These are phyloP conservation scores for Zygoascus ofunaensis DNA, from an alignment of 805 yeast species.

Conservation along the genomic window DNA sequence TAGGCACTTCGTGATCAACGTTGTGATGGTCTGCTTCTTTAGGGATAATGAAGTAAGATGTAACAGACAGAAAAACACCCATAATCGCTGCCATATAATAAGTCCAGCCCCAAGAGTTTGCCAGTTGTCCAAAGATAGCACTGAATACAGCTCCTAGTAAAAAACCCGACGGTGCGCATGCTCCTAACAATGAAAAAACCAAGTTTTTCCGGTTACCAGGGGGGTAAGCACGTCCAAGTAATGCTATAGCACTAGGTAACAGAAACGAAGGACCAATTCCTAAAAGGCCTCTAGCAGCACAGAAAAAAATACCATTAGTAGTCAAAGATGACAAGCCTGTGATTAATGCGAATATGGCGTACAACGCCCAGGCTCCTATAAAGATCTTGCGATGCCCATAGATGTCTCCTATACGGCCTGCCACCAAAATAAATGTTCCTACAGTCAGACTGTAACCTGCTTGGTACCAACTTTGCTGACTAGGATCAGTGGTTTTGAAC, in stretches of 20 bases:
- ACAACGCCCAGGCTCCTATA: constrained; percentile 47
- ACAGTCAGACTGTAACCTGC: constrained; percentile 64
- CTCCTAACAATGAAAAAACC: constrained; percentile 50
- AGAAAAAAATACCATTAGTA: constrained; percentile 21
- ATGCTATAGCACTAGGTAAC: constrained; percentile 53
- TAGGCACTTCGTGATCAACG: constrained; percentile 15
- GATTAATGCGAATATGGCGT: constrained; percentile 48
- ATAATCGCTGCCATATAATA: constrained; percentile 42
- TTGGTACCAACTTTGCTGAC: constrained; percentile 50
- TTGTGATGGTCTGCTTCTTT: constrained; percentile 2
- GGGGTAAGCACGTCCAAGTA: constrained; percentile 36
- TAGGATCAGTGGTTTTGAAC: constrained; percentile 25
- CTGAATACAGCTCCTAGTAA: constrained; percentile 46
- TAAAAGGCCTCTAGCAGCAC: constrained; percentile 47
- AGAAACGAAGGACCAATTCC: constrained; percentile 56
- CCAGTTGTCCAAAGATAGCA: constrained; percentile 37
- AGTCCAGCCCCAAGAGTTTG: constrained; percentile 53
- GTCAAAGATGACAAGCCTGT: constrained; percentile 49
- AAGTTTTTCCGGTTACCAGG: constrained; percentile 43
- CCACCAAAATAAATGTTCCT: constrained; percentile 60
- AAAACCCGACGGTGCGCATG: constrained; percentile 57
- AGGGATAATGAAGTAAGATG: constrained; percentile 36
- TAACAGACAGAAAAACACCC: constrained; percentile 26
- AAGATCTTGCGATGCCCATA: constrained; percentile 53
- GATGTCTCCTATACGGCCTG: constrained; percentile 66